Evolutionary conservation across 2,329 filamentous ascomycete genomes (phyloP).

Genomic region (Fusarium goolgardi): DNA sequence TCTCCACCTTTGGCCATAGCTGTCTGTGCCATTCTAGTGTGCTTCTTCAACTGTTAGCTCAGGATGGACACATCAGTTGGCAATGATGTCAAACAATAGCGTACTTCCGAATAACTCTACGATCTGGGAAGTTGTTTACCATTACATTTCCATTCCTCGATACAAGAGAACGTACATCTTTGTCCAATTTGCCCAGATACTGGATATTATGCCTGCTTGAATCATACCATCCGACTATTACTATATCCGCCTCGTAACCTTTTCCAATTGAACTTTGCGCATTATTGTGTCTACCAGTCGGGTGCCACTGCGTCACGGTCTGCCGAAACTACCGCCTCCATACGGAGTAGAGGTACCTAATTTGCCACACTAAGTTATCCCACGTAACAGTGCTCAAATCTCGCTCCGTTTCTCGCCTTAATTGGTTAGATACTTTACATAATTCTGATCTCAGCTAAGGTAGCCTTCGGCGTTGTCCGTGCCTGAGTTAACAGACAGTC

Average conservation of each 20-base stretch:
- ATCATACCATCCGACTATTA: not conserved
- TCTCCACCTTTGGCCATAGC: slow-evolving; percentile 9
- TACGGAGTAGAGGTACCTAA: not conserved
- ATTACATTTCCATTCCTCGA: not conserved
- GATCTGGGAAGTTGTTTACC: not conserved
- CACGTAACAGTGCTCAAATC: slow-evolving; percentile 10
- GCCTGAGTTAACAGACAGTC: slow-evolving; percentile 13
- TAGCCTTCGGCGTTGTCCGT: slow-evolving; percentile 41
- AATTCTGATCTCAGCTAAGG: slow-evolving; percentile 37
- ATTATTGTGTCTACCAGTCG: slow-evolving; percentile 1
- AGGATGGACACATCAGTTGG: not conserved
- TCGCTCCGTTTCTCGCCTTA: slow-evolving; percentile 9
- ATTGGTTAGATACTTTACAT: slow-evolving; percentile 29
- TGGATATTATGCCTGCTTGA: not conserved
- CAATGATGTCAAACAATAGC: not conserved
- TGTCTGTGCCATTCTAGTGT: slow-evolving; percentile 22
- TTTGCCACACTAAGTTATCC: slow-evolving; percentile 36
- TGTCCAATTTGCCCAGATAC: not conserved
- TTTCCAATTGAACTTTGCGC: not conserved
- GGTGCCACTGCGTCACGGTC: slow-evolving; percentile 30
- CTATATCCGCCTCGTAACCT: not conserved
- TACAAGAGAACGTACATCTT: not conserved
- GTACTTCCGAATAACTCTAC: not conserved
- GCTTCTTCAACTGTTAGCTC: slow-evolving; percentile 1
- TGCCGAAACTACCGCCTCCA: slow-evolving; percentile 3